Percentiles rank a stretch among this genome's conserved stretches.
phyloP scores from a whole-genome alignment of 352 stramenopile genomes.

The Phytophthora citrophthora region DNA sequence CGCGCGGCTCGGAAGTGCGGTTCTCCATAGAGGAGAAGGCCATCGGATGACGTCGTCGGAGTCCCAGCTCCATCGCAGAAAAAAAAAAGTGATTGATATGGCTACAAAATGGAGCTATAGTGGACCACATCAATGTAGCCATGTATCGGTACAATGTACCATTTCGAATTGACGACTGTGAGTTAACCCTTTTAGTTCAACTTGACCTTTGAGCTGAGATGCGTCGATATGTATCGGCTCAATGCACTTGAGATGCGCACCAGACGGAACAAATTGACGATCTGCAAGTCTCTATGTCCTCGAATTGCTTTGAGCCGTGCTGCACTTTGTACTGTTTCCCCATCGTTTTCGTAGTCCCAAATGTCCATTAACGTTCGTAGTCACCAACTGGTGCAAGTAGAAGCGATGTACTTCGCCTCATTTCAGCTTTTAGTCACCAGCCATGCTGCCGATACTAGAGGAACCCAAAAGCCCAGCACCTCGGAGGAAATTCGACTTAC shows the following conservation, averaged over 20 bases:
- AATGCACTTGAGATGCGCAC: background rate
- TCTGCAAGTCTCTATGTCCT: background rate
- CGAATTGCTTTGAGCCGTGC: constrained; percentile 1
- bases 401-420: background rate
- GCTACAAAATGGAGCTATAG: background rate
- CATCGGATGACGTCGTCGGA: constrained; percentile 16
- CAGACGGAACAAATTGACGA: constrained; percentile 1
- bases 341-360: constrained; percentile 28
- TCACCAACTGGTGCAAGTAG: too few species aligned
- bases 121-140: background rate
- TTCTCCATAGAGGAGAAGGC: constrained; percentile 7
- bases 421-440: constrained; percentile 5
- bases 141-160: background rate
- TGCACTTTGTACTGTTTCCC: constrained; percentile 16
- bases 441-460: constrained; percentile 33
- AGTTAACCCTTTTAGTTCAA: too few species aligned
- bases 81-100: background rate
- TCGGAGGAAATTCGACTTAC: constrained; percentile 11
- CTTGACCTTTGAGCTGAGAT: constrained; percentile 1
- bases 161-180: background rate
- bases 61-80: constrained; percentile 8
- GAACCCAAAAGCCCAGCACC: constrained; percentile 11
- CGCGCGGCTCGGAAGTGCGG: background rate
- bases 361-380: background rate
- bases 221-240: constrained; percentile 10